phyloP scores from a whole-genome alignment of 2,329 filamentous ascomycete species.

The Alternaria gaisen region DNA sequence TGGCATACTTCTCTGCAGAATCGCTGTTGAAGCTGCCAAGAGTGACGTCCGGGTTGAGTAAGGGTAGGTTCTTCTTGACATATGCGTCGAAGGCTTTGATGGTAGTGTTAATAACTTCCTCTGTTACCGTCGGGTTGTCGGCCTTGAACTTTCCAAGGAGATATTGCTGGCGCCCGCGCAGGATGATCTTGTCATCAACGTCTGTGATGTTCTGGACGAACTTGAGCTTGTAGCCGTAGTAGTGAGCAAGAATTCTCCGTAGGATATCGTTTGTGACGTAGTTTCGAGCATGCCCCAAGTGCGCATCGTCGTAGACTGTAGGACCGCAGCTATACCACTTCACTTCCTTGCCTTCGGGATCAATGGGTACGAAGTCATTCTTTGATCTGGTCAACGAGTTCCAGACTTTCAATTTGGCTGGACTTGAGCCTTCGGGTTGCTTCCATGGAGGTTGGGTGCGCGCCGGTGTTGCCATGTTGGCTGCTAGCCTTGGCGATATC shows the following conservation, averaged over 20 bases:
- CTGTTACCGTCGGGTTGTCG: constrained; percentile 55
- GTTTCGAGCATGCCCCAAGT: constrained; percentile 85
- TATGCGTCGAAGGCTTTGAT: constrained; percentile 65
- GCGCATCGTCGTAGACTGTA: constrained; percentile 83
- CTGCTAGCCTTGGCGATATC: constrained; percentile 16
- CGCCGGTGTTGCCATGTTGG: constrained; percentile 46
- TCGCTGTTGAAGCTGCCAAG: constrained; percentile 59
- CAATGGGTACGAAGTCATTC: constrained; percentile 76
- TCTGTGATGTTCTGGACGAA: constrained; percentile 95
- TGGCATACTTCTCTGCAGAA: constrained; percentile 61
- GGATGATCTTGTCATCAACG: constrained; percentile 65
- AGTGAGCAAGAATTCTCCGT: constrained; percentile 80
- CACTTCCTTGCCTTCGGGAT: constrained; percentile 72
- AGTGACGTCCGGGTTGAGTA: constrained; percentile 56
- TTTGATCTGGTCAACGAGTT: constrained; percentile 82
- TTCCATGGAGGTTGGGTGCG: constrained; percentile 53
- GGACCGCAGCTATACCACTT: constrained; percentile 92
- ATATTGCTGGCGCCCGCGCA: constrained; percentile 77
- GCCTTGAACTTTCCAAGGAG: constrained; percentile 75
- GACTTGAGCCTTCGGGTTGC: constrained; percentile 50
- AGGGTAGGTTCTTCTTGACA: constrained; percentile 72
- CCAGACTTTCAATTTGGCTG: constrained; percentile 73
- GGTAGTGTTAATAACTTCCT: constrained; percentile 60
- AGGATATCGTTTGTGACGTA: constrained; percentile 93
- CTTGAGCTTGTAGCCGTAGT: constrained; percentile 82